A percentile compares a stretch with the other conserved stretches of the same genome.
phyloP scores from a whole-genome alignment of 306 rosid species.

The Acacia crassicarpa region DNA sequence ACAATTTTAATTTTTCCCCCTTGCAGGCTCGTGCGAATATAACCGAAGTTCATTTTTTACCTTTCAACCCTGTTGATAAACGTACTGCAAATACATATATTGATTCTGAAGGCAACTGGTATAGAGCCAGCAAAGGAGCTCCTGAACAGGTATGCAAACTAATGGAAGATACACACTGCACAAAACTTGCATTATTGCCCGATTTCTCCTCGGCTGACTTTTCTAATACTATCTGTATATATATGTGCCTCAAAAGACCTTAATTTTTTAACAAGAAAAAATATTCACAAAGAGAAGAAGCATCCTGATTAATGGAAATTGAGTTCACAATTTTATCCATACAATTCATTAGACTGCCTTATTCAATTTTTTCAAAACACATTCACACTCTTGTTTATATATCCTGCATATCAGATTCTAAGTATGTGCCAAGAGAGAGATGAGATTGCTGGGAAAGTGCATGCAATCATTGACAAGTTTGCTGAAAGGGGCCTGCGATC shows the following conservation, averaged over 20 bases:
- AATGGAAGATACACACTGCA: background rate
- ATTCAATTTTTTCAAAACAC: constrained; percentile 15
- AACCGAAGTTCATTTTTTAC: constrained; percentile 82
- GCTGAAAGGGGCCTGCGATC: constrained; percentile 91
- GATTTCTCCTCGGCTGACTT: background rate
- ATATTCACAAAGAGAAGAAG: background rate
- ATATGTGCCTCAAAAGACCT: background rate
- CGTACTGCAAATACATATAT: constrained; percentile 85
- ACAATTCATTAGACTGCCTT: background rate
- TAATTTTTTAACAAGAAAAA: background rate
- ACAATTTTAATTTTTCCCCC: background rate
- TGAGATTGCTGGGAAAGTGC: constrained; percentile 66
- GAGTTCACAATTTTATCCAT: background rate
- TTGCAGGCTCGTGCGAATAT: constrained; percentile 78
- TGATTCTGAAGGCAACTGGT: constrained; percentile 68
- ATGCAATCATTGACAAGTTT: constrained; percentile 74
- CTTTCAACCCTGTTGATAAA: constrained; percentile 89
- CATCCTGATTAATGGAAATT: constrained; percentile 3
- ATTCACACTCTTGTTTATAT: constrained; percentile 25
- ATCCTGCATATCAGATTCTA: constrained; percentile 58
- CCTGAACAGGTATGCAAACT: constrained; percentile 73
- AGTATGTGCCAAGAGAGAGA: constrained; percentile 67
- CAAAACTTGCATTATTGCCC: constrained; percentile 1
- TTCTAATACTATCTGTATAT: background rate
- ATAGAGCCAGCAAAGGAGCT: constrained; percentile 87